phyloP scores from a whole-genome alignment of 345 rosid species.

The Boechera retrofracta region DNA sequence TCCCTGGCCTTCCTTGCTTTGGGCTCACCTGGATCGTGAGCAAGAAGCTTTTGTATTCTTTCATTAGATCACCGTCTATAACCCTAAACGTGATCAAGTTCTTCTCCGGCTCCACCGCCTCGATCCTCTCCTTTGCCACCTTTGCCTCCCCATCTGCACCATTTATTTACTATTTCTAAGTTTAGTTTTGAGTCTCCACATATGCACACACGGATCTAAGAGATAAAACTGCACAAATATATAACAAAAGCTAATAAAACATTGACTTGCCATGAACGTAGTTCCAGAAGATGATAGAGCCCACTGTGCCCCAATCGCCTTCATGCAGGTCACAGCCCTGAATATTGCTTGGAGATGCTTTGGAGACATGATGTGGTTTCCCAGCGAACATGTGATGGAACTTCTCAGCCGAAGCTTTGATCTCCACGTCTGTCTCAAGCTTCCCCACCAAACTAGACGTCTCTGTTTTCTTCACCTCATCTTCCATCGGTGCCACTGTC shows the following conservation, averaged over 20 bases:
- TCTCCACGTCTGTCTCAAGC: conserved; percentile 5
- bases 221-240: no score
- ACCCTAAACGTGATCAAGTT: neutral
- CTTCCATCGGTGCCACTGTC: neutral
- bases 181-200: neutral
- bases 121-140: neutral
- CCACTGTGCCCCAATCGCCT: neutral
- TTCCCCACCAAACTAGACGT: neutral
- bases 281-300: neutral
- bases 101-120: neutral
- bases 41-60: neutral
- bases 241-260: neutral
- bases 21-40: neutral
- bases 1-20: neutral
- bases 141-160: neutral
- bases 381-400: neutral
- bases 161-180: neutral
- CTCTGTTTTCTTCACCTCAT: conserved; percentile 2
- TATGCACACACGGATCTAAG: no score
- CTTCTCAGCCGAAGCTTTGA: neutral
- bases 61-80: neutral
- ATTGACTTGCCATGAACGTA: conserved; percentile 20
- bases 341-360: neutral
- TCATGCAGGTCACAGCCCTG: neutral
- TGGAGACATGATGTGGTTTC: conserved; percentile 4